phyloP scores from a whole-genome alignment of 495 filamentous ascomycete genomes.

The Neurospora discreta region DNA sequence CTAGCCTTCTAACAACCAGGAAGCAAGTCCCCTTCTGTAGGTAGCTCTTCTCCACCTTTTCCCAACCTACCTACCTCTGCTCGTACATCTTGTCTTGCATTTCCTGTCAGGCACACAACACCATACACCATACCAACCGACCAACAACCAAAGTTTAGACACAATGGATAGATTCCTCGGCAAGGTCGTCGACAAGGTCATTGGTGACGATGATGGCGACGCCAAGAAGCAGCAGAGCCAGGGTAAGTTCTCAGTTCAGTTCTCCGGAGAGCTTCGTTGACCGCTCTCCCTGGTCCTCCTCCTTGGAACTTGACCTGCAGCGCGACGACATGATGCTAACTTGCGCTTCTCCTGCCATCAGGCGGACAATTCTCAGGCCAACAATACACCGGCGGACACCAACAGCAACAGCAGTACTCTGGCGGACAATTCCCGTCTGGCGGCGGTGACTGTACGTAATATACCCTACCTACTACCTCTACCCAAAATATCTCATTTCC shows the following conservation, averaged over 20 bases:
- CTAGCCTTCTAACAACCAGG: neutral
- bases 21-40: neutral
- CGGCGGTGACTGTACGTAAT: constrained; percentile 1
- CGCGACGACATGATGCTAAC: neutral
- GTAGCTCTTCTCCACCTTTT: neutral
- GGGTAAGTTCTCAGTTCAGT: neutral
- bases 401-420: neutral
- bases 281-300: neutral
- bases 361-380: neutral
- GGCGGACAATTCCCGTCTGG: neutral
- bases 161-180: constrained; percentile 9
- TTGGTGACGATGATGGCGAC: constrained; percentile 3
- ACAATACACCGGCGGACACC: neutral
- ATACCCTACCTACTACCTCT: neutral
- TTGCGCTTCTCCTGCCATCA: neutral
- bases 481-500: neutral
- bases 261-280: neutral
- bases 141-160: neutral
- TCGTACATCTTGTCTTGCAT: neutral
- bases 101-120: neutral
- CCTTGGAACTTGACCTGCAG: neutral
- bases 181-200: constrained; percentile 3
- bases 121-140: neutral
- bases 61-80: neutral
- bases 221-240: constrained; percentile 3